These are phyloP conservation scores for Pythium apleroticum DNA, from an alignment of 352 stramenopile genomes.

Conservation along the genomic window DNA sequence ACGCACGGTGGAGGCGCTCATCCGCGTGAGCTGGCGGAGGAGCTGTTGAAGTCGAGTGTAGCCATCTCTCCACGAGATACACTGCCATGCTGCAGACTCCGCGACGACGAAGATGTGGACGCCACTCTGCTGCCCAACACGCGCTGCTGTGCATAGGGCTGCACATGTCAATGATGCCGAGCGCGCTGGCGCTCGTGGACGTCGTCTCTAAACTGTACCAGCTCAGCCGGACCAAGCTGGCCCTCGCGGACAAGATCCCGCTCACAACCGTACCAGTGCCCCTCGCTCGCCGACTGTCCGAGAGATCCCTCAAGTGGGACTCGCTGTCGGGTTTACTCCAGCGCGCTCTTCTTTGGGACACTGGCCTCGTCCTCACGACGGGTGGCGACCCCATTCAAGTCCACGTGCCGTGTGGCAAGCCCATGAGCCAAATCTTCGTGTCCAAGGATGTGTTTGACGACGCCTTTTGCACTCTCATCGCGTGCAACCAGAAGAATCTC, in stretches of 20 bases:
- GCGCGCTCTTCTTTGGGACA: conserved; percentile 57
- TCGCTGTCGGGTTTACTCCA: conserved; percentile 43
- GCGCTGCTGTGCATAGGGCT: background rate
- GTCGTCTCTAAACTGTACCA: conserved; percentile 27
- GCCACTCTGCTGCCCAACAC: background rate
- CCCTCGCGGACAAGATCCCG: conserved; percentile 7
- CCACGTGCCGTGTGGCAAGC: conserved; percentile 43
- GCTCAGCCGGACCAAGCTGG: background rate
- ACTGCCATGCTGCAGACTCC: background rate
- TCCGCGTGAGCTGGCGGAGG: background rate
- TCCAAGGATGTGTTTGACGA: conserved; percentile 36
- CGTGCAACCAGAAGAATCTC: conserved; percentile 33
- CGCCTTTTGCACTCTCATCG: conserved; percentile 19
- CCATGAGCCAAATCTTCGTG: conserved; percentile 47
- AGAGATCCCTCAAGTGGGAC: conserved; percentile 8
- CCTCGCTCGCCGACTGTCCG: conserved; percentile 15
- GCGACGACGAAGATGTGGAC: background rate
- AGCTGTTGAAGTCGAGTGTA: conserved; percentile 3
- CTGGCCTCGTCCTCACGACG: conserved; percentile 41
- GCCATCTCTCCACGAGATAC: conserved; percentile 1
- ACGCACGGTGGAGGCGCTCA: background rate
- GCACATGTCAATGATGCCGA: background rate
- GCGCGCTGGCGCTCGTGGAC: conserved; percentile 16
- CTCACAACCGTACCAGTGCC: conserved; percentile 13
- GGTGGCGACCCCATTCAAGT: conserved; percentile 43